Evolutionary conservation across 2,329 filamentous ascomycete genomes (phyloP).

Genomic region (Lachnellula hyalina): DNA sequence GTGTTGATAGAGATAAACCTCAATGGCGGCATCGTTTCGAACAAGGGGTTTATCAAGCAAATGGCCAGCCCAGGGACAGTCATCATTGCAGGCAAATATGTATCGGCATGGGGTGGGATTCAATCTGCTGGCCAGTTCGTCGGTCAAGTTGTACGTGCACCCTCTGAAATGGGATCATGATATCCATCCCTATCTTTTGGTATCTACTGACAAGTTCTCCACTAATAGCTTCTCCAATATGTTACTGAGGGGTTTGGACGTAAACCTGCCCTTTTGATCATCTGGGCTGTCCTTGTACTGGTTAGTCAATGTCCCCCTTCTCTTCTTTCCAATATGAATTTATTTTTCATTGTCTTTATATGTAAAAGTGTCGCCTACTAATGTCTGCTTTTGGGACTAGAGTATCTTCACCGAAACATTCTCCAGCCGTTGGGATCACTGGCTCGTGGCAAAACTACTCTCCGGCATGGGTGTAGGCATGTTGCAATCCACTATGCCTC

Average conservation of each 20-base stretch:
- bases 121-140: slow-evolving; percentile 18
- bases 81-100: slow-evolving; percentile 22
- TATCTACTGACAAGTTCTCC: background rate
- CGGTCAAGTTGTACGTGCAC: slow-evolving; percentile 22
- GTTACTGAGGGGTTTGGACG: slow-evolving; percentile 29
- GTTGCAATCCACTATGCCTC: slow-evolving; percentile 20
- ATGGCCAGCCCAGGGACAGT: slow-evolving; percentile 12
- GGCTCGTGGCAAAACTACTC: slow-evolving; percentile 20
- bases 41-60: slow-evolving; percentile 18
- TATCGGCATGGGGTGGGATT: slow-evolving; percentile 19
- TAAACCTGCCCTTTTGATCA: slow-evolving; percentile 31
- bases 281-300: slow-evolving; percentile 30
- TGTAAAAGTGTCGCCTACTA: too few relatives aligned
- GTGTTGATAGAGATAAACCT: slow-evolving; percentile 22
- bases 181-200: background rate
- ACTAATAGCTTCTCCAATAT: slow-evolving; percentile 14
- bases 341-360: too few relatives aligned
- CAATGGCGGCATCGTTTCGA: slow-evolving; percentile 19
- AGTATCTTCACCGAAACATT: slow-evolving; percentile 18
- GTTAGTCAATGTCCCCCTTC: slow-evolving; percentile 1
- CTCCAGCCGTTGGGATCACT: slow-evolving; percentile 14
- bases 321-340: too few relatives aligned
- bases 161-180: slow-evolving; percentile 7
- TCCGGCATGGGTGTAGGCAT: slow-evolving; percentile 20
- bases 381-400: background rate